Percentiles rank a stretch among this genome's conserved stretches.
Evolutionary conservation across 331 rosid genomes (phyloP).

Genomic region (Arachis monticola): DNA sequence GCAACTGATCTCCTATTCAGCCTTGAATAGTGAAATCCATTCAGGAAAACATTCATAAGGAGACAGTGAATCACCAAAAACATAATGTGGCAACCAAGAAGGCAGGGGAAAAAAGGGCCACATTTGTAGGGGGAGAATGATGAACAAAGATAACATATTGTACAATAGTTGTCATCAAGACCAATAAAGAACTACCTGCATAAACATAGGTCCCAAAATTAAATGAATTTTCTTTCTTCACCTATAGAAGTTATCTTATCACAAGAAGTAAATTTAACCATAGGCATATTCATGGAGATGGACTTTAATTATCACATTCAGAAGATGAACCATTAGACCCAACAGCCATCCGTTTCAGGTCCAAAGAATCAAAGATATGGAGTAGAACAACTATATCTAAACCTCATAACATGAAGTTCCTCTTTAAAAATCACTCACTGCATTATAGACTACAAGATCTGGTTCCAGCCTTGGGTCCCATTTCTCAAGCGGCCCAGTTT

Average conservation of each 20-base stretch:
- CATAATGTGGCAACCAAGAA: slow-evolving; percentile 10
- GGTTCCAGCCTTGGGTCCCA: slow-evolving; percentile 97
- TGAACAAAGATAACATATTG: slow-evolving; percentile 23
- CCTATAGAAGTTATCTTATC: slow-evolving; percentile 17
- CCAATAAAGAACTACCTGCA: slow-evolving; percentile 30
- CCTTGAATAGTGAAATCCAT: slow-evolving; percentile 21
- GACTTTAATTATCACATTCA: slow-evolving; percentile 29
- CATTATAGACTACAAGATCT: slow-evolving; percentile 78
- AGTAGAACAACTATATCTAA: slow-evolving; percentile 22
- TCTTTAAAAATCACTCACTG: slow-evolving; percentile 59
- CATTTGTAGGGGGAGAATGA: background rate
- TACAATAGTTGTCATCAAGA: slow-evolving; percentile 5
- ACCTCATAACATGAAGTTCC: slow-evolving; percentile 20
- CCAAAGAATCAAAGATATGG: slow-evolving; percentile 36
- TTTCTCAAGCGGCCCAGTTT: slow-evolving; percentile 67
- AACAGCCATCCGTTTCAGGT: slow-evolving; percentile 32
- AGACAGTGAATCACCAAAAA: slow-evolving; percentile 14
- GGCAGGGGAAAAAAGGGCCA: background rate
- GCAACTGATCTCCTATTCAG: slow-evolving; percentile 16
- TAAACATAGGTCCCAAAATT: slow-evolving; percentile 19
- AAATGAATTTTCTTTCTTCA: slow-evolving; percentile 5
- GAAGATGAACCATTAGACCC: slow-evolving; percentile 21
- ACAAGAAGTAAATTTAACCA: slow-evolving; percentile 20
- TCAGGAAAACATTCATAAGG: slow-evolving; percentile 26
- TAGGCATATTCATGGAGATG: slow-evolving; percentile 2